These are phyloP conservation scores for Torulaspora maleeae DNA, from an alignment of 805 yeast species.

Conservation along the genomic window DNA sequence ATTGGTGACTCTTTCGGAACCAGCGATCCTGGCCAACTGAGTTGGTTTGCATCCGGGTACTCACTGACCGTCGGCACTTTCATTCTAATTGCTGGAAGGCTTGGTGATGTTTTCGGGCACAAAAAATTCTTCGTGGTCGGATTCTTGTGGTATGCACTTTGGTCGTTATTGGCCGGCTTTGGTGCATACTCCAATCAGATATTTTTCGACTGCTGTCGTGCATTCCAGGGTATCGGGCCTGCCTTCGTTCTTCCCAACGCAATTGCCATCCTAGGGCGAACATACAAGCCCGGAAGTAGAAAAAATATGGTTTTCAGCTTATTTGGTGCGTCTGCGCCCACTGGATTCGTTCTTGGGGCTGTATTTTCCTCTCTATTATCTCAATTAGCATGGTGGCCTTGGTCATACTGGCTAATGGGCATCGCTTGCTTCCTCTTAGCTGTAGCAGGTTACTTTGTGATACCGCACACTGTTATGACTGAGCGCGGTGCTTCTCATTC, in stretches of 20 bases:
- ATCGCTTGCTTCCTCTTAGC: conserved; percentile 39
- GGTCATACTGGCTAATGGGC: conserved; percentile 50
- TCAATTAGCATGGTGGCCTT: conserved; percentile 52
- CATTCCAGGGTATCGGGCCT: conserved; percentile 59
- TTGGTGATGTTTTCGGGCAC: conserved; percentile 68
- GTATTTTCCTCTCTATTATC: conserved; percentile 45
- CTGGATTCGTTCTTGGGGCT: conserved; percentile 55
- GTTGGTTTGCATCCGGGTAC: conserved; percentile 20
- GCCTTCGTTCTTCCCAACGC: conserved; percentile 57
- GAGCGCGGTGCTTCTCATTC: conserved; percentile 1
- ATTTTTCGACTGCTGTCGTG: conserved; percentile 51
- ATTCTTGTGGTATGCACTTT: conserved; percentile 50
- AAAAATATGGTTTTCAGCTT: conserved; percentile 53
- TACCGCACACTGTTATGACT: conserved; percentile 34
- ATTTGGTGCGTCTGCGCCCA: conserved; percentile 60
- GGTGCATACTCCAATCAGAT: conserved; percentile 41
- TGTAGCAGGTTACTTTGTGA: conserved; percentile 33
- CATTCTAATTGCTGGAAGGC: conserved; percentile 59
- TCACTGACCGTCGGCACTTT: conserved; percentile 49
- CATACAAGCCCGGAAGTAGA: conserved; percentile 44
- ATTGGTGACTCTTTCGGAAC: conserved; percentile 20
- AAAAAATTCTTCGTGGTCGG: conserved; percentile 51
- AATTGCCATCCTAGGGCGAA: conserved; percentile 49
- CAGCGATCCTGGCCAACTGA: conserved; percentile 17
- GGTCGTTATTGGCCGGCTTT: conserved; percentile 62